Base-by-base conservation (phyloP, 2,329 filamentous ascomycete species). In the Salinomyces thailandicus region DNA sequence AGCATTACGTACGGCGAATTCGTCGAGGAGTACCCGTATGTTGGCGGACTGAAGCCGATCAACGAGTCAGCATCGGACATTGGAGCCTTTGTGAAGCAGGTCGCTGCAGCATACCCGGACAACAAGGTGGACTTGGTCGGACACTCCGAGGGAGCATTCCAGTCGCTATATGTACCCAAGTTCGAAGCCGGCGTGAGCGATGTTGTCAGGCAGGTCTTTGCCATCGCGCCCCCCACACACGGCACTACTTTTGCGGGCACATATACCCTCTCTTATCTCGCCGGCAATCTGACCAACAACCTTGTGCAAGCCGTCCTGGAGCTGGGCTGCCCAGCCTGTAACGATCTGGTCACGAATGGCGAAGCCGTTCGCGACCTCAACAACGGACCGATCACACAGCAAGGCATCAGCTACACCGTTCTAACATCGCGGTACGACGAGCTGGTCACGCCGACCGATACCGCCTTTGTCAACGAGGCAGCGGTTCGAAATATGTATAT, bases 141-240 rank as follows among this genome's bases (percentile, higher is more conserved):
- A 2, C 48, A 50, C 18, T 50, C 48, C 8, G 48, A 50, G 19
- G 48, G 48, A 17, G 48, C 48, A 2, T 50, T 49, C 24, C 48
- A 48, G 28, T 38, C 45, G 4, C 33, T 50, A 3, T 50, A 50
- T 19, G 27, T 50, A 2, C 35, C 48, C 1, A 50, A 50, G 16
- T 50, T 49, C 35, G 33, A 41, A 13, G 22, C 9, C 4, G 33
- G 31, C 9, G 37, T 48, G 11, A 37, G 30, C 5, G 34, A 37
- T 5, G 39, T 46, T 15, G 41, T 50, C 11, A 37, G 46, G 19
- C 37, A 44, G 13, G 37, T 50, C 13, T 36, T 50, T 22, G 46
- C 46, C 1, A 49, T 50, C 19, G 48, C 48, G 17, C 48, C 48
- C 6, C 48, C 48, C 12, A 48, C 45, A 3, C 47, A 49, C 18